A percentile compares a stretch with the other conserved stretches of the same genome.
These are phyloP conservation scores for Beauveria rudraprayagi DNA, from an alignment of 2,329 filamentous ascomycete species.

Conservation along the genomic window DNA sequence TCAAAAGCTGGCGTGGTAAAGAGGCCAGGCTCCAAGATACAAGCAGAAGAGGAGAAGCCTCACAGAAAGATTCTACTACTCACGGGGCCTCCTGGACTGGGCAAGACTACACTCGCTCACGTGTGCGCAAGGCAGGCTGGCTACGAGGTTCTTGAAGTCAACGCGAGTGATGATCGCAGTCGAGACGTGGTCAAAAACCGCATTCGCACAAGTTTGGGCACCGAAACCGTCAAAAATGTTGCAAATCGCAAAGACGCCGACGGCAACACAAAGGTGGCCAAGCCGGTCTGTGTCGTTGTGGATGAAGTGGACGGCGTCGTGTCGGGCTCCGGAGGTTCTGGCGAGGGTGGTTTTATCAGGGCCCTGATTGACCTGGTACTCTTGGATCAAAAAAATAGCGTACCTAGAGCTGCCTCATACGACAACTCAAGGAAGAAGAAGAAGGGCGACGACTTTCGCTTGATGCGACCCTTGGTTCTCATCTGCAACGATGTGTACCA, in stretches of 20 bases:
- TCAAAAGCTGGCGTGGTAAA: slow-evolving; percentile 40
- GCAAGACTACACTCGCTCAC: slow-evolving; percentile 93
- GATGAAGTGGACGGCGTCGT: slow-evolving; percentile 97
- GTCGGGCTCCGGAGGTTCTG: slow-evolving; percentile 63
- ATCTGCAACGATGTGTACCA: slow-evolving; percentile 98
- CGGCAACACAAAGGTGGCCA: slow-evolving; percentile 59
- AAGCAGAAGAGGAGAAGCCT: slow-evolving; percentile 59
- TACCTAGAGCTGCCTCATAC: slow-evolving; percentile 21
- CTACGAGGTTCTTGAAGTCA: slow-evolving; percentile 95
- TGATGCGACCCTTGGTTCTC: slow-evolving; percentile 81
- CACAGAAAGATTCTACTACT: slow-evolving; percentile 85
- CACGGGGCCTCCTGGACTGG: slow-evolving; percentile 84
- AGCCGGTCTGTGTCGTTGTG: slow-evolving; percentile 86
- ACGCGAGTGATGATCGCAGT: slow-evolving; percentile 92
- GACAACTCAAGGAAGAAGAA: slow-evolving; percentile 43
- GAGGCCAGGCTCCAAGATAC: slow-evolving; percentile 33
- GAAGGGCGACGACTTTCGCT: slow-evolving; percentile 78
- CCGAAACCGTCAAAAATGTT: slow-evolving; percentile 81
- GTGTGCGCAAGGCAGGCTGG: slow-evolving; percentile 93
- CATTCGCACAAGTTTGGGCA: slow-evolving; percentile 85
- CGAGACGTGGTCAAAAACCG: slow-evolving; percentile 81
- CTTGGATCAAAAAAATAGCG: slow-evolving; percentile 71
- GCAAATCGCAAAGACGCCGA: slow-evolving; percentile 51
- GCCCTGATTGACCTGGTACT: slow-evolving; percentile 85
- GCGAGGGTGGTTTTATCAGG: slow-evolving; percentile 92